Evolutionary conservation across 192 early-diverging fungal genomes (phyloP).

Genomic region (Spinellus fusiger): DNA sequence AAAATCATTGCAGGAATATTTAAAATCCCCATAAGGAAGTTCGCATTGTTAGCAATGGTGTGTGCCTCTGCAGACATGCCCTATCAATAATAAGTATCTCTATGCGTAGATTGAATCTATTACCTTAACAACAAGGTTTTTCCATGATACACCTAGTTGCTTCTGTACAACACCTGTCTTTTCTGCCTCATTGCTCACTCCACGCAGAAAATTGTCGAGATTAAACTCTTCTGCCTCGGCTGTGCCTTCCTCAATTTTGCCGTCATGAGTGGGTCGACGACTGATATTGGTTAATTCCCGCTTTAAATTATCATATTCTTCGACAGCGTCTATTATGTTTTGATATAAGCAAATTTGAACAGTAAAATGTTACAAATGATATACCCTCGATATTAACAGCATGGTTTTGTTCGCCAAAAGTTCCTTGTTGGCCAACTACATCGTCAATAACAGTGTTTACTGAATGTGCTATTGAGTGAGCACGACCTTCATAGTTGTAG

Average conservation of each 20-base stretch:
- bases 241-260: constrained; percentile 22
- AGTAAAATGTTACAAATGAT: no score
- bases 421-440: no score
- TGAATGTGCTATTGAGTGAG: no score
- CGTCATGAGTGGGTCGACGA: constrained; percentile 10
- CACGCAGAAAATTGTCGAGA: constrained; percentile 18
- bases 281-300: constrained; percentile 26
- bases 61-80: constrained; percentile 29
- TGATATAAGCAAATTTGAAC: constrained; percentile 1
- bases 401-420: no score
- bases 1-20: neutral
- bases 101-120: neutral
- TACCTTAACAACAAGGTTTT: constrained; percentile 27
- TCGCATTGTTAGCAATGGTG: constrained; percentile 23
- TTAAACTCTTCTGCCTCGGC: constrained; percentile 18
- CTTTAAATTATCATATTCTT: constrained; percentile 21
- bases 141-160: constrained; percentile 28
- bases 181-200: neutral
- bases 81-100: neutral
- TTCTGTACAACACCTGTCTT: constrained; percentile 13
- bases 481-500: no score
- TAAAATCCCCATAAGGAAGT: constrained; percentile 1
- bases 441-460: no score
- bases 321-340: constrained; percentile 16
- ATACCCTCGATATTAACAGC: no score